Evolutionary conservation across 257 asterid genomes (phyloP).

Genomic region (Solanum rostratum): DNA sequence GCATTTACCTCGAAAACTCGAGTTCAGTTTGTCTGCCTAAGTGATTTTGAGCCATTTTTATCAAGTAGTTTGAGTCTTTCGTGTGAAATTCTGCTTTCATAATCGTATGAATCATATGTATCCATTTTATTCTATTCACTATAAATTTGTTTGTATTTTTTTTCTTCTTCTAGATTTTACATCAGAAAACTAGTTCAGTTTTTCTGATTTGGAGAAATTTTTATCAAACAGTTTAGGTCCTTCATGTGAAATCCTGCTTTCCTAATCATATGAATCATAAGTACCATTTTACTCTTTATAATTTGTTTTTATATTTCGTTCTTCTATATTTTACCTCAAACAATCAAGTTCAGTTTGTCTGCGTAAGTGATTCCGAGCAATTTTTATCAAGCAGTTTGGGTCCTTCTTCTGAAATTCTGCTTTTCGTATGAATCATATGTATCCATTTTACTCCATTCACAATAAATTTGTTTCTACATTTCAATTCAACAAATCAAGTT

Average conservation of each 20-base stretch:
- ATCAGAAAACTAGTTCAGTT: background rate
- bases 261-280: background rate
- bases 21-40: no score
- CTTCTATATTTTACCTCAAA: background rate
- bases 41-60: no score
- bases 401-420: background rate
- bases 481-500: background rate
- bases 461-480: background rate
- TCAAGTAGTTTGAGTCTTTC: no score
- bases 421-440: background rate
- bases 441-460: background rate
- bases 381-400: background rate
- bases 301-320: background rate
- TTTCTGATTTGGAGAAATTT: background rate
- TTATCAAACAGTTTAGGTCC: background rate
- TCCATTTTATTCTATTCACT: background rate
- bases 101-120: background rate
- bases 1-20: no score
- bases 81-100: no score
- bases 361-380: background rate
- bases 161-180: background rate
- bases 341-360: background rate
- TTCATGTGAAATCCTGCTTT: background rate
- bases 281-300: background rate
- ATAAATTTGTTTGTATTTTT: background rate